Conservation (phyloP, 1,284 basidiomycete genomes). For the Chondrostereum purpureum region DNA sequence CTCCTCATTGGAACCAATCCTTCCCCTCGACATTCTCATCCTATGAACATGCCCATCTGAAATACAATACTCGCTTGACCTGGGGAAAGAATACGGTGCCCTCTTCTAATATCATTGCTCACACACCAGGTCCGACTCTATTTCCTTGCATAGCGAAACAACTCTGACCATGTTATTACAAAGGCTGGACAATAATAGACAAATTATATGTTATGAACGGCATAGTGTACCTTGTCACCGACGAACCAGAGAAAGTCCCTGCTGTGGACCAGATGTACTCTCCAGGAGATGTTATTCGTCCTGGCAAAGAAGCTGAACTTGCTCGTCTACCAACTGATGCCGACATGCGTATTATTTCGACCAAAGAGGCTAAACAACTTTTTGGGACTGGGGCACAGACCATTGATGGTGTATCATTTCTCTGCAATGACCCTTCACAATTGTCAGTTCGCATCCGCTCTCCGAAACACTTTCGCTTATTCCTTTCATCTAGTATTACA, state of each 20-base stretch:
- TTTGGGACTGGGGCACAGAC: constrained; percentile 61
- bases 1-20: not conserved
- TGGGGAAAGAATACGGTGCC: constrained; percentile 41
- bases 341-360: constrained; percentile 71
- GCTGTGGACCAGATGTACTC: constrained; percentile 12
- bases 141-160: not conserved
- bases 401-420: constrained; percentile 64
- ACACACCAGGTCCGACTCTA: constrained; percentile 47
- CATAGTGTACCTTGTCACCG: constrained; percentile 22
- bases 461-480: constrained; percentile 10
- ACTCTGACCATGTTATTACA: too few species aligned
- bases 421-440: constrained; percentile 79
- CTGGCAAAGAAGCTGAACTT: constrained; percentile 34
- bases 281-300: constrained; percentile 12
- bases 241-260: constrained; percentile 14
- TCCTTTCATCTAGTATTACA: constrained; percentile 44
- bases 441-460: constrained; percentile 51
- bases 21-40: not conserved
- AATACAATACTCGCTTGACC: constrained; percentile 26
- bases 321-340: constrained; percentile 63
- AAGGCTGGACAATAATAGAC: constrained; percentile 20
- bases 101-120: constrained; percentile 51
- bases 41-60: not conserved
- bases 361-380: constrained; percentile 57
- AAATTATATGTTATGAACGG: constrained; percentile 23